Evolutionary conservation across 1,139 yeast species (phyloP).

Genomic region (Geotrichum restrictum): DNA sequence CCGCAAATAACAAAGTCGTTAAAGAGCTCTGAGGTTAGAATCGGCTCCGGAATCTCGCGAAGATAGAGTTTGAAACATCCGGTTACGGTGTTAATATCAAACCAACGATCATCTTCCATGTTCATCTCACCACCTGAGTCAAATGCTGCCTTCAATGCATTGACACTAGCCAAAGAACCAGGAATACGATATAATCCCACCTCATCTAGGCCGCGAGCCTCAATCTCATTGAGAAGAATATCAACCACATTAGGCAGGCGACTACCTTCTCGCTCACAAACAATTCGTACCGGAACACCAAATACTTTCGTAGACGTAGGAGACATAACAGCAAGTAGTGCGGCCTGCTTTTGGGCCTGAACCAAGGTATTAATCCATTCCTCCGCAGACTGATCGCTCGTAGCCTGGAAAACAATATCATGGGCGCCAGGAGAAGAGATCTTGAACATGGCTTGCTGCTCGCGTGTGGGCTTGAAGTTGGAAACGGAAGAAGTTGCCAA

Average conservation of each 20-base stretch:
- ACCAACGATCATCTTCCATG: conserved; percentile 63
- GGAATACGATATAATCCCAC: conserved; percentile 91
- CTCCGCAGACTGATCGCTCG: conserved; percentile 57
- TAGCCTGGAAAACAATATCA: conserved; percentile 60
- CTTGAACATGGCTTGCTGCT: conserved; percentile 48
- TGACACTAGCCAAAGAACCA: conserved; percentile 78
- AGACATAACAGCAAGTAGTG: conserved; percentile 35
- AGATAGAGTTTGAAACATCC: conserved; percentile 82
- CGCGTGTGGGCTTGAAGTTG: conserved; percentile 27
- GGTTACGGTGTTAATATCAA: conserved; percentile 83
- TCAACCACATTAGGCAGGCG: conserved; percentile 63
- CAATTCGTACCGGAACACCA: conserved; percentile 80
- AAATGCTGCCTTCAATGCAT: conserved; percentile 63
- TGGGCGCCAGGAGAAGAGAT: conserved; percentile 55
- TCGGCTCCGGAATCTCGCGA: conserved; percentile 85
- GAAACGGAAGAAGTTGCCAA: conserved; percentile 45
- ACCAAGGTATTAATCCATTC: conserved; percentile 63
- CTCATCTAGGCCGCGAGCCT: conserved; percentile 78
- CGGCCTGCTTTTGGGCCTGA: conserved; percentile 43
- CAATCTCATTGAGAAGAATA: conserved; percentile 67
- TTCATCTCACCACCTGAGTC: conserved; percentile 68
- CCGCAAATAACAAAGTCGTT: conserved; percentile 45
- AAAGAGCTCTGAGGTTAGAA: conserved; percentile 61
- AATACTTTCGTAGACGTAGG: conserved; percentile 51
- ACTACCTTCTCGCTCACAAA: conserved; percentile 68